Conservation (phyloP, 1,284 basidiomycete genomes). For the Papiliotrema fonsecae region DNA sequence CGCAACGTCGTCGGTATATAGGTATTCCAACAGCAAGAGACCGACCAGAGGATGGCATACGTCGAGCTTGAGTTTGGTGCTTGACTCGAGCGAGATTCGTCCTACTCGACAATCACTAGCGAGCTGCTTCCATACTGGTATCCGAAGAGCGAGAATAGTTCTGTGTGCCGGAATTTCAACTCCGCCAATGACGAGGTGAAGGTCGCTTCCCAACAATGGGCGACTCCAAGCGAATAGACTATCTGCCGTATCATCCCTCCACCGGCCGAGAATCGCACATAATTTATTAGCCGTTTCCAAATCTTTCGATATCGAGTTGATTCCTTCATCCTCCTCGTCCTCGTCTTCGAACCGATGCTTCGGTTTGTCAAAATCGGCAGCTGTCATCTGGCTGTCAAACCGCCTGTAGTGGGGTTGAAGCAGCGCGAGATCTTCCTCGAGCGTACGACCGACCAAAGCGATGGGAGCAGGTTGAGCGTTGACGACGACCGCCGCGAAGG, state of each 20-base stretch:
- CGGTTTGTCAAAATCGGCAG: constrained; percentile 34
- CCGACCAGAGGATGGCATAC: constrained; percentile 54
- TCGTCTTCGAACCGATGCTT: constrained; percentile 20
- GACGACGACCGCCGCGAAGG: constrained; percentile 77
- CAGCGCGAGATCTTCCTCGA: constrained; percentile 64
- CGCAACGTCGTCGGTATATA: constrained; percentile 80
- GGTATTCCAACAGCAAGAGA: constrained; percentile 74
- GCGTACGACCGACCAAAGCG: constrained; percentile 55
- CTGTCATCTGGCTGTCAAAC: constrained; percentile 43
- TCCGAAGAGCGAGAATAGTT: constrained; percentile 32
- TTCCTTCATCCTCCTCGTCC: constrained; percentile 46
- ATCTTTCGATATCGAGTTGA: constrained; percentile 44
- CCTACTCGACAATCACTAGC: neutral
- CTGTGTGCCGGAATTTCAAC: constrained; percentile 42
- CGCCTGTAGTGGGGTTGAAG: constrained; percentile 57
- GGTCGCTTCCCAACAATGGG: constrained; percentile 39
- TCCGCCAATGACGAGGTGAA: constrained; percentile 31
- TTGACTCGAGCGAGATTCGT: too few relatives aligned
- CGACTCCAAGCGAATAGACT: constrained; percentile 44
- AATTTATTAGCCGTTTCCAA: constrained; percentile 36
- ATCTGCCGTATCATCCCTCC: constrained; percentile 32
- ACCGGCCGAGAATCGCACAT: constrained; percentile 39
- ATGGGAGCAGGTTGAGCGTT: constrained; percentile 66
- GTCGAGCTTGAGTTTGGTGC: too few relatives aligned
- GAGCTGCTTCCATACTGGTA: constrained; percentile 21